Conservation (phyloP, 192 early-diverging fungal genomes). For the Obelidium mucronatum region DNA sequence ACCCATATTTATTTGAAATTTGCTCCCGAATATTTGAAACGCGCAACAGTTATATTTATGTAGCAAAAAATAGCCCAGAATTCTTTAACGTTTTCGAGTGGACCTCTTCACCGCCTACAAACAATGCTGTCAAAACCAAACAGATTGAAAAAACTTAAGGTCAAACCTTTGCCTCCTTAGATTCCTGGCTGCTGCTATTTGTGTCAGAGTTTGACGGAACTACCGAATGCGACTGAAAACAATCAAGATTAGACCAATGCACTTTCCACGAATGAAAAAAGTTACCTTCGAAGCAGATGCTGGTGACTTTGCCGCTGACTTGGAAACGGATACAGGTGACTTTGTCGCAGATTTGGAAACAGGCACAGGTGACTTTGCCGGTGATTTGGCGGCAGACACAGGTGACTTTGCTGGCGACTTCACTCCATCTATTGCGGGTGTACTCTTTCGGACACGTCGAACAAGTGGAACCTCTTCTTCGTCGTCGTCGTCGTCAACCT, state of each 20-base stretch:
- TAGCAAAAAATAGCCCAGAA: too few relatives aligned
- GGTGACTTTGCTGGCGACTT: neutral
- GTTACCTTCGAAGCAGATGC: neutral
- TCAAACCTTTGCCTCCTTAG: neutral
- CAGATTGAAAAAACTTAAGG: neutral
- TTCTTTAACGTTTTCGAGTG: neutral
- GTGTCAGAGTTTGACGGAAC: slow-evolving; percentile 29
- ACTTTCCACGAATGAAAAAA: neutral
- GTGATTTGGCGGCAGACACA: neutral
- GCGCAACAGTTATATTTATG: neutral
- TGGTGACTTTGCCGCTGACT: neutral
- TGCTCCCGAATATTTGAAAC: too few relatives aligned
- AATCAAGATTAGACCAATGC: too few relatives aligned
- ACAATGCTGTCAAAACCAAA: too few relatives aligned
- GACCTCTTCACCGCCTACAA: too few relatives aligned
- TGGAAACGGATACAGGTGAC: neutral
- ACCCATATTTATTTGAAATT: neutral
- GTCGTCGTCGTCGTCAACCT: slow-evolving; percentile 5
- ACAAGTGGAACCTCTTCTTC: neutral
- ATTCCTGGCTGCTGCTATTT: slow-evolving; percentile 13
- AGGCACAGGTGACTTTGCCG: neutral
- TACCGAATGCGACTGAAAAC: neutral
- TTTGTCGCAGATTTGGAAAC: neutral
- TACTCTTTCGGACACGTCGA: neutral
- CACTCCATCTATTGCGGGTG: neutral